These are phyloP conservation scores for Phytophthora litchii DNA, from an alignment of 352 stramenopile species.

Conservation along the genomic window DNA sequence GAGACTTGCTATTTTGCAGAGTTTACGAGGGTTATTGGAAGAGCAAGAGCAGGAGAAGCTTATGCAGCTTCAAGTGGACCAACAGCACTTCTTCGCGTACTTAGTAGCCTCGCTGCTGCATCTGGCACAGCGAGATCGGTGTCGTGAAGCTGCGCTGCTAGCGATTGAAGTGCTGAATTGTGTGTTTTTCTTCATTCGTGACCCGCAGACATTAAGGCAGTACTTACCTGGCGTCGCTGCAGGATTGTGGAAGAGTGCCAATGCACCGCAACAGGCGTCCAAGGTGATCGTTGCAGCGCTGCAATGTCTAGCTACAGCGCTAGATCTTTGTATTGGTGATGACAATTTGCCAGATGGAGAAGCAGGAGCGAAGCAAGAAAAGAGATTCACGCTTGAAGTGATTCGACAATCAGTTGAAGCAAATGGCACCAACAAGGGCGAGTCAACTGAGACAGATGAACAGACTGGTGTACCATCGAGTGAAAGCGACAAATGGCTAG, in stretches of 20 bases:
- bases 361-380: slow-evolving; percentile 14
- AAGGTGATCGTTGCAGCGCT: slow-evolving; percentile 69
- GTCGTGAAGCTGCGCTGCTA: slow-evolving; percentile 42
- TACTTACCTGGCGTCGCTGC: slow-evolving; percentile 75
- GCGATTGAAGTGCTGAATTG: slow-evolving; percentile 48
- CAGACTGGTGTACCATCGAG: neutral
- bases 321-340: slow-evolving; percentile 47
- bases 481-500: slow-evolving; percentile 55
- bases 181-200: slow-evolving; percentile 45
- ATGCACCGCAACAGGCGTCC: slow-evolving; percentile 69
- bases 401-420: slow-evolving; percentile 33
- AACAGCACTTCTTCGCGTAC: slow-evolving; percentile 77
- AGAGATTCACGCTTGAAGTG: slow-evolving; percentile 36
- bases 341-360: slow-evolving; percentile 11
- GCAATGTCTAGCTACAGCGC: slow-evolving; percentile 44
- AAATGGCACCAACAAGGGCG: slow-evolving; percentile 4
- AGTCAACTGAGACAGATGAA: neutral
- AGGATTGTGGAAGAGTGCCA: slow-evolving; percentile 67
- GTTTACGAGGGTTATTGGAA: slow-evolving; percentile 46
- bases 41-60: slow-evolving; percentile 7
- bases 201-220: slow-evolving; percentile 51
- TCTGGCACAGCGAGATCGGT: slow-evolving; percentile 58
- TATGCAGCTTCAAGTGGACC: slow-evolving; percentile 35
- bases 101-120: slow-evolving; percentile 64
- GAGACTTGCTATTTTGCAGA: slow-evolving; percentile 50